These are phyloP conservation scores for Ganoderma lucidum DNA, from an alignment of 1,284 basidiomycete species.

Conservation along the genomic window DNA sequence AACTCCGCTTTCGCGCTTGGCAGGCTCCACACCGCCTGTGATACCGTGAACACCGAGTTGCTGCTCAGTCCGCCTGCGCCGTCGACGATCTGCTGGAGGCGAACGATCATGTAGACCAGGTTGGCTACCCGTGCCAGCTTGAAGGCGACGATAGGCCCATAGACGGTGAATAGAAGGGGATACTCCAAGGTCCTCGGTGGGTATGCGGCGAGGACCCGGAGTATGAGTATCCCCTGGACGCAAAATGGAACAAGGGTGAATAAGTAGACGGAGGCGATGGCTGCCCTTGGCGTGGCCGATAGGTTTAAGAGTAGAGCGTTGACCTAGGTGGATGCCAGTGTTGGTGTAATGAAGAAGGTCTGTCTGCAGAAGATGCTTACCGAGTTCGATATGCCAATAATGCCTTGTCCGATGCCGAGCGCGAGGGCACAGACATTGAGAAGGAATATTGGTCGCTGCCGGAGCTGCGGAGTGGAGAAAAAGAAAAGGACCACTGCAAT, in stretches of 20 bases:
- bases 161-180: not conserved
- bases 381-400: not conserved
- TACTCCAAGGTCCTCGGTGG: not conserved
- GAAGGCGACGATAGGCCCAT: not conserved
- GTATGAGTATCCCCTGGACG: not conserved
- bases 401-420: not conserved
- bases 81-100: not conserved
- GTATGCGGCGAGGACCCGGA: not conserved
- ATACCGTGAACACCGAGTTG: not conserved
- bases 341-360: too few species aligned
- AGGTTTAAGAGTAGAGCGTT: not conserved
- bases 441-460: slow-evolving; percentile 40
- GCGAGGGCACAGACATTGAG: slow-evolving; percentile 31
- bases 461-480: slow-evolving; percentile 33
- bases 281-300: not conserved
- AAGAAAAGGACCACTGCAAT: slow-evolving; percentile 37
- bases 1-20: slow-evolving; percentile 35
- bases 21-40: not conserved
- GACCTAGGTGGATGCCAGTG: not conserved
- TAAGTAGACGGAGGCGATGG: not conserved
- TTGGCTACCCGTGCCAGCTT: not conserved
- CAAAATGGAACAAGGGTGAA: not conserved
- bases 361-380: not conserved
- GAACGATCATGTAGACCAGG: not conserved
- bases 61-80: not conserved